A percentile compares a stretch with the other conserved stretches of the same genome.
Conservation (phyloP, 2,329 filamentous ascomycete species). For the Exutisphaerella laricina region DNA sequence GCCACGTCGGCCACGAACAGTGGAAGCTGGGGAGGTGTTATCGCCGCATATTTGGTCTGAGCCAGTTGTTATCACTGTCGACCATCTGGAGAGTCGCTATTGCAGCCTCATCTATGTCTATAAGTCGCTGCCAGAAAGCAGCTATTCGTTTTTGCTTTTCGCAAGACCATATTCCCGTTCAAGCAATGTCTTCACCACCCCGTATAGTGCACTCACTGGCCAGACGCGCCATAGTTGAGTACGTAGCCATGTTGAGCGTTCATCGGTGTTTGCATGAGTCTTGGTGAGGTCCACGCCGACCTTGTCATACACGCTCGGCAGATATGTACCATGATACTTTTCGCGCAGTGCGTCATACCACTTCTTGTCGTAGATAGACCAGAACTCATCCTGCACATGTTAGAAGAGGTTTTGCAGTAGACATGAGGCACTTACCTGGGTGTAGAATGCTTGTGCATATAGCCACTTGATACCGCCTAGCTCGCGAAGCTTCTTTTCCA, state of each 20-base stretch:
- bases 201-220: conserved; percentile 21
- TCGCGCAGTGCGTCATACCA: conserved; percentile 59
- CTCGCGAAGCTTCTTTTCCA: conserved; percentile 63
- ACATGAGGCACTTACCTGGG: conserved; percentile 34
- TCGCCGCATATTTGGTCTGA: conserved; percentile 22
- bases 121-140: neutral
- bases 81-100: neutral
- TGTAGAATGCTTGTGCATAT: conserved; percentile 80
- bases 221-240: conserved; percentile 15
- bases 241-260: conserved; percentile 12
- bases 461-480: conserved; percentile 80
- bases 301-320: conserved; percentile 68
- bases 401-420: neutral
- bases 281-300: conserved; percentile 46
- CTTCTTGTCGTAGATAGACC: conserved; percentile 54
- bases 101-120: neutral
- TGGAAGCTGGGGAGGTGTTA: conserved; percentile 25
- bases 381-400: conserved; percentile 55
- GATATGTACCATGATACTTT: conserved; percentile 57
- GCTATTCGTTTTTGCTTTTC: conserved; percentile 10
- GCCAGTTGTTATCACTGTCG: conserved; percentile 5
- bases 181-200: conserved; percentile 17
- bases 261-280: conserved; percentile 6
- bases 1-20: conserved; percentile 16
- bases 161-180: conserved; percentile 19